A percentile compares a stretch with the other conserved stretches of the same genome.
Evolutionary conservation across 306 rosid genomes (phyloP).

Genomic region (Medicago arabica): DNA sequence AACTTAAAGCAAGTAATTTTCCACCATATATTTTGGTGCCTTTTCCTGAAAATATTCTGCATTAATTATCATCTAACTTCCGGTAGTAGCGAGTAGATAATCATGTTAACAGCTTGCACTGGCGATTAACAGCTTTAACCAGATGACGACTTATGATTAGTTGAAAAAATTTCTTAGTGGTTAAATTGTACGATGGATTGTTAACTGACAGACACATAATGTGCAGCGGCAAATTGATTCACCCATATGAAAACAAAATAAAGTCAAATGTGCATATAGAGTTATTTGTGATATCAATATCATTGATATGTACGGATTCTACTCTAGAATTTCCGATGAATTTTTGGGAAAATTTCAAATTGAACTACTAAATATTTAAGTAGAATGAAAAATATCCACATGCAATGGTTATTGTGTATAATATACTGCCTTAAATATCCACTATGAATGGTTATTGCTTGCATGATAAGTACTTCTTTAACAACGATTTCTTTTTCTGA

Average conservation of each 20-base stretch:
- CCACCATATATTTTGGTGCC: too few relatives aligned
- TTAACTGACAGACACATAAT: not conserved
- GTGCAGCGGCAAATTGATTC: not conserved
- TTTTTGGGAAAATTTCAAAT: conserved; percentile 23
- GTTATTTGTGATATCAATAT: not conserved
- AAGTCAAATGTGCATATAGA: not conserved
- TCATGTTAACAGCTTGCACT: too few relatives aligned
- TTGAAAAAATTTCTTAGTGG: too few relatives aligned
- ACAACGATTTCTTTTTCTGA: conserved; percentile 10
- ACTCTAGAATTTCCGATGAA: conserved; percentile 5
- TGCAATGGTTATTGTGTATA: conserved; percentile 9
- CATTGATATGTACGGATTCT: not conserved
- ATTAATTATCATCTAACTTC: too few relatives aligned
- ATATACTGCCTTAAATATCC: conserved; percentile 17
- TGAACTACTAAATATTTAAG: conserved; percentile 11
- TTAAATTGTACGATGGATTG: too few relatives aligned
- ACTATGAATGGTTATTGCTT: not conserved
- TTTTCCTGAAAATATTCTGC: too few relatives aligned
- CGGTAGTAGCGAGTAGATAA: too few relatives aligned
- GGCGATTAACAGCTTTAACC: too few relatives aligned
- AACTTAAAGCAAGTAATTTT: too few relatives aligned
- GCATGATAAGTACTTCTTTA: conserved; percentile 15
- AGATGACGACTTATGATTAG: too few relatives aligned
- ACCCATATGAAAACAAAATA: not conserved
- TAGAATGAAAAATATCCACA: conserved; percentile 14